Evolutionary conservation across 1,284 basidiomycete species (phyloP), one percentile per base, ranked within the genome.

Genomic region (Cutaneotrichosporon spelunceum): DNA sequence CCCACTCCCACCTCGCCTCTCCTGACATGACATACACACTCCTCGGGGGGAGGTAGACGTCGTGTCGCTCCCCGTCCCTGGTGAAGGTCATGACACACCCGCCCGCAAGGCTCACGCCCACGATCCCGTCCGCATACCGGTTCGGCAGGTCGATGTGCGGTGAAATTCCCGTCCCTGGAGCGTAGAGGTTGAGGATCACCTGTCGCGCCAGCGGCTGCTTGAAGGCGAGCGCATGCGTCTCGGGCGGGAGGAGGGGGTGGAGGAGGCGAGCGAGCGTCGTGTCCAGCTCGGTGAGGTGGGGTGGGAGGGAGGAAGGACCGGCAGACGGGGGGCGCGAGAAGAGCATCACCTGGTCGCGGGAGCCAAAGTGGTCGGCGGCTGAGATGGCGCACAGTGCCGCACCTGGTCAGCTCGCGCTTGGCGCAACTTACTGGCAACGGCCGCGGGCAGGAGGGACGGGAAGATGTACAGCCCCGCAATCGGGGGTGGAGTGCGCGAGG

Each of bases 101-200:
- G n/a, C 76, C 75, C 4, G 60, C 63, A 0, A 79, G 61, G 3
- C 72, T 73, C 13, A 72, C 73, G 5, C 78, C 78, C 5, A 79
- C 54, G 19, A 79, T 76, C 3, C 78, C 78, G 62, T 79, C 78
- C 7, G 72, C 78, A 54, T 81, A 83, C 13, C 81, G 72, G 23
- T 72, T 57, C 4, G 77, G 74, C 2, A 83, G 74, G 62, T 83
- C 81, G 26, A 82, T 64, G 59, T 83, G 82, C 1, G 79, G 68
- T 0, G 75, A 61, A 52, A 83, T 80, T 3, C 82, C 81, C 57
- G 77, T 58, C 23, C 79, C 79, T 0, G 79, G 76, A 0, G 64
- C 65, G 62, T 83, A 83, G 21, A 80, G 72, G 68, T 83, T 83
- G 57, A 82, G 67, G 53, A 83, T 83, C 23, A 76, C 69, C 60